These are phyloP conservation scores for Melaleuca quinquenervia DNA, from an alignment of 345 rosid species.

Conservation along the genomic window DNA sequence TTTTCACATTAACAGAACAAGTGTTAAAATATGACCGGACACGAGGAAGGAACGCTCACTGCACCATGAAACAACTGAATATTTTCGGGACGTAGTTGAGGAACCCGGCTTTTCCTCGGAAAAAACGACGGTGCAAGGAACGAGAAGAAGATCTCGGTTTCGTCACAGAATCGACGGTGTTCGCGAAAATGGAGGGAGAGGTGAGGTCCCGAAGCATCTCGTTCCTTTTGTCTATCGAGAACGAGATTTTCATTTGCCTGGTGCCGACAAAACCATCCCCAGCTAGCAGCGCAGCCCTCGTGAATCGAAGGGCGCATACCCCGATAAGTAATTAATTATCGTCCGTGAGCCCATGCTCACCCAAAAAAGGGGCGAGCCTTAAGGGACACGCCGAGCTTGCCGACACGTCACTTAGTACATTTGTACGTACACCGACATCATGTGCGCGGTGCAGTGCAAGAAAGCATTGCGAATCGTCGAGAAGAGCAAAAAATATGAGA, in stretches of 20 bases:
- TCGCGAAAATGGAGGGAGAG: neutral
- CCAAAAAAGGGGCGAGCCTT: neutral
- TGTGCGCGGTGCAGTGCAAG: neutral
- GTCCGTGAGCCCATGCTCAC: neutral
- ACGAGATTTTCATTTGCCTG: neutral
- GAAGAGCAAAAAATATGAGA: neutral
- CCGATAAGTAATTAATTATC: neutral
- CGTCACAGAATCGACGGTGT: neutral
- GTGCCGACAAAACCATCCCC: neutral
- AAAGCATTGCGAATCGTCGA: neutral
- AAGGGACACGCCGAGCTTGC: neutral
- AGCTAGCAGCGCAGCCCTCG: neutral
- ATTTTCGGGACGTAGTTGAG: neutral
- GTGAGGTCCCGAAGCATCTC: neutral
- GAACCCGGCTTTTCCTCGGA: neutral
- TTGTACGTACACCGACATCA: neutral
- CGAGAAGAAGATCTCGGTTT: neutral
- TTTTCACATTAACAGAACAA: neutral
- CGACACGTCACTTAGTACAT: neutral
- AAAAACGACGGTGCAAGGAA: neutral
- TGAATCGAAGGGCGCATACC: neutral
- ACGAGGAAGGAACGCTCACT: accelerated
- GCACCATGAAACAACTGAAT: neutral
- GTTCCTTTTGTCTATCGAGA: neutral
- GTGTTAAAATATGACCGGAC: neutral